Evolutionary conservation across 495 filamentous ascomycete genomes (phyloP), one percentile per base, ranked within the genome.

Genomic region (Penicillium lividum): DNA sequence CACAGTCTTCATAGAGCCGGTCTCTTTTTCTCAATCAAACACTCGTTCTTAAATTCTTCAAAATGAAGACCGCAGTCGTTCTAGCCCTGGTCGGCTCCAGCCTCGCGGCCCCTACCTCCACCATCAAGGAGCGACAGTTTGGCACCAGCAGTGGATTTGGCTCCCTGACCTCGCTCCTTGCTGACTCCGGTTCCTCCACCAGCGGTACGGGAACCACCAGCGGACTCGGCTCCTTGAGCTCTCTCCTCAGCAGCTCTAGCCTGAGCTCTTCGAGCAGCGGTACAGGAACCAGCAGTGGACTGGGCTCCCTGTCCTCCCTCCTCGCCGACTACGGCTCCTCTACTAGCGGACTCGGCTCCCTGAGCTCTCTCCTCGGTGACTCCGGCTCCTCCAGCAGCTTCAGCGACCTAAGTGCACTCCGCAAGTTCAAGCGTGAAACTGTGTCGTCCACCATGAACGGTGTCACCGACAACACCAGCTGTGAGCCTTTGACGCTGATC

Each of bases 401-500:
- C 10, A 22, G 40, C 6, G 16, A 10, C 4, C 51, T 54, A 5
- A 29, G 13, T 36, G 50, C 16, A 43, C 16, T 52, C 22, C 28
- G 50, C 18, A 10, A 22, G 16, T 16, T 34, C 42, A 45, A 55
- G 28, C 53, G 40, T 18, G 28, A 25, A 8, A 42, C 29, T 8
- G 16, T 13, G 13, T 31, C 22, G 15, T 51, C 31, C 3, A 60
- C 51, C 11, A 31, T 50, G 45, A 81, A 82, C 60, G 77, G 76
- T 15, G 69, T 83, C 9, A 68, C 69, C 9, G 48, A 75, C 31
- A 70, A 76, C 46, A 67, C 58, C 6, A 53, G 57, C 34, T 84
- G 82, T 68, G 70, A 74, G 43, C 58, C 68, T 22, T 62, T 84
- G 48, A 84, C 83, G 27, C 73, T 86, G 52, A 80, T 87, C 58